A percentile compares a stretch with the other conserved stretches of the same genome.
These are phyloP conservation scores for Termitomyces sp. DNA, from an alignment of 768 basidiomycete genomes.

Conservation along the genomic window DNA sequence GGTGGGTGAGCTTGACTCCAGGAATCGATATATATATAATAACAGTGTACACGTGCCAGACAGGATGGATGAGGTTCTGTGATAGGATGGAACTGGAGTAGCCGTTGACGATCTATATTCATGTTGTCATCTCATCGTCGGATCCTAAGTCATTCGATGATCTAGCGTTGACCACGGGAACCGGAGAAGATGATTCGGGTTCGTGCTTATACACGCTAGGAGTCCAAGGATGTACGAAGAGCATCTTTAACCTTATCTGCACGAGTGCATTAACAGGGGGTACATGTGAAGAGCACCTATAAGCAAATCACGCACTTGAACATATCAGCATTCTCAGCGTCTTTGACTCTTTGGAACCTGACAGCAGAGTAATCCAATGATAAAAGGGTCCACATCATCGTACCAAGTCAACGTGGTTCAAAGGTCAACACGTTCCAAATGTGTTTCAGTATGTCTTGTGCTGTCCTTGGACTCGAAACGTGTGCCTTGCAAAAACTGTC, in stretches of 20 bases:
- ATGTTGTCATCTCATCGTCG: too few species aligned
- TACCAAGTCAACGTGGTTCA: too few species aligned
- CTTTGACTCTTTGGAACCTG: not conserved
- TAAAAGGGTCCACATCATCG: too few species aligned
- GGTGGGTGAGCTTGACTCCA: not conserved
- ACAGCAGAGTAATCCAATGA: not conserved
- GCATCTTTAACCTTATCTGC: too few species aligned
- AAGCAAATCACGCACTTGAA: not conserved
- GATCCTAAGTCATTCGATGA: not conserved
- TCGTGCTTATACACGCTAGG: not conserved
- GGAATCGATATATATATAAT: not conserved
- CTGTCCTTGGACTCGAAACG: too few species aligned
- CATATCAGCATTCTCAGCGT: not conserved
- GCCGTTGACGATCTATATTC: not conserved
- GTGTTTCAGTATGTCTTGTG: too few species aligned
- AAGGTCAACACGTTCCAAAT: too few species aligned
- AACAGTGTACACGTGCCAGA: not conserved
- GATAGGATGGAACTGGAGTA: not conserved
- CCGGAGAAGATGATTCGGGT: not conserved
- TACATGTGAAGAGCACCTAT: not conserved
- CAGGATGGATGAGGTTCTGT: not conserved
- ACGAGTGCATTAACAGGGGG: not conserved
- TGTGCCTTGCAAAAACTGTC: too few species aligned
- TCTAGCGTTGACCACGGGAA: not conserved
- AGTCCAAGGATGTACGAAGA: not conserved